Evolutionary conservation across 305 asterid genomes (phyloP).

Genomic region (Fraxinus ornus): DNA sequence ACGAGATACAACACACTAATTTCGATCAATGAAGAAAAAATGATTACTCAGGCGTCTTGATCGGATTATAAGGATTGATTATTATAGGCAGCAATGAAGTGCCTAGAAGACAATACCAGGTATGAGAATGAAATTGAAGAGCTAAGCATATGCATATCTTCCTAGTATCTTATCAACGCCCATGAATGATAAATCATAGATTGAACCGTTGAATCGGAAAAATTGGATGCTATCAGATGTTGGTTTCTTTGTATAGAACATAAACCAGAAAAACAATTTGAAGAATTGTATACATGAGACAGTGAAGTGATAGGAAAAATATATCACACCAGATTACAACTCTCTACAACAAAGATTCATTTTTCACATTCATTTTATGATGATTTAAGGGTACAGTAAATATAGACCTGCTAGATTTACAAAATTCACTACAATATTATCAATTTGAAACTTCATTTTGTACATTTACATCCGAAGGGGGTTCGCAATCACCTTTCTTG

Average conservation of each 20-base stretch:
- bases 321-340: not conserved
- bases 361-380: not conserved
- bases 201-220: not conserved
- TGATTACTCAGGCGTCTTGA: not conserved
- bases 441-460: conserved; percentile 34
- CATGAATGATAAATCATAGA: not conserved
- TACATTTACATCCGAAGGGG: conserved; percentile 42
- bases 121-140: not conserved
- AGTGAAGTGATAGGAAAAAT: not conserved
- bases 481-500: conserved; percentile 32
- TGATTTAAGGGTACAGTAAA: not conserved
- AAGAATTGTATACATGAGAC: not conserved
- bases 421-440: not conserved
- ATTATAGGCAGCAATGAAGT: not conserved
- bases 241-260: not conserved
- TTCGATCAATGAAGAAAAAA: not conserved
- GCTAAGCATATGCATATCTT: not conserved
- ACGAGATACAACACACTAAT: not conserved
- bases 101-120: not conserved
- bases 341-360: not conserved
- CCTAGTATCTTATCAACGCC: not conserved
- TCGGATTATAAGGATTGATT: not conserved
- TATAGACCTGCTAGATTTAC: not conserved
- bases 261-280: not conserved
- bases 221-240: not conserved